Conservation (phyloP, 192 early-diverging fungal species). For the Thamnidium elegans region DNA sequence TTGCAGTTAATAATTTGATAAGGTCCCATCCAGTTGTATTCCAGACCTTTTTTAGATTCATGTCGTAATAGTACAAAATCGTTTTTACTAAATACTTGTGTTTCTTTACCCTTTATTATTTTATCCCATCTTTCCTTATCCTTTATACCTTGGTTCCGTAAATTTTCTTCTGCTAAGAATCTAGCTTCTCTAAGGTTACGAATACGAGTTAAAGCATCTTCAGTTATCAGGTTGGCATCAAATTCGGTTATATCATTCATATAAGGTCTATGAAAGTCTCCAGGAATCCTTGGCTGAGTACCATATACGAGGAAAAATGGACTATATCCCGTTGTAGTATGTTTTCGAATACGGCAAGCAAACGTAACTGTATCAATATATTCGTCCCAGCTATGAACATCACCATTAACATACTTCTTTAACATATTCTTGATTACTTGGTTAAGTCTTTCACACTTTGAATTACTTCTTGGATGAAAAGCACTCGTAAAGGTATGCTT, state of each 20-base stretch:
- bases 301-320: slow-evolving; percentile 12
- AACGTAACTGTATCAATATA: slow-evolving; percentile 8
- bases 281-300: neutral
- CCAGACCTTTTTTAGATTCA: slow-evolving; percentile 6
- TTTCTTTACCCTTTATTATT: neutral
- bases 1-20: neutral
- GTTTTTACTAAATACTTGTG: neutral
- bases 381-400: slow-evolving; percentile 15
- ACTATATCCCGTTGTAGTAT: slow-evolving; percentile 3
- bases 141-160: neutral
- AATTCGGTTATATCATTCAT: neutral
- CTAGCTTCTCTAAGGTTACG: neutral
- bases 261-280: neutral
- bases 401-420: neutral
- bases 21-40: slow-evolving; percentile 14
- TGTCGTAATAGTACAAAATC: slow-evolving; percentile 4
- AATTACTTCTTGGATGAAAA: slow-evolving; percentile 20
- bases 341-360: slow-evolving; percentile 11
- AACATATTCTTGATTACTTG: slow-evolving; percentile 15
- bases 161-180: neutral
- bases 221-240: neutral
- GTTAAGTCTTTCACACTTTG: slow-evolving; percentile 24
- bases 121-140: slow-evolving; percentile 18
- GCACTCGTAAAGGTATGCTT: slow-evolving; percentile 24
- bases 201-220: neutral